These are phyloP conservation scores for Eleusine indica DNA, from an alignment of 176 grass and related monocot species.

Conservation along the genomic window DNA sequence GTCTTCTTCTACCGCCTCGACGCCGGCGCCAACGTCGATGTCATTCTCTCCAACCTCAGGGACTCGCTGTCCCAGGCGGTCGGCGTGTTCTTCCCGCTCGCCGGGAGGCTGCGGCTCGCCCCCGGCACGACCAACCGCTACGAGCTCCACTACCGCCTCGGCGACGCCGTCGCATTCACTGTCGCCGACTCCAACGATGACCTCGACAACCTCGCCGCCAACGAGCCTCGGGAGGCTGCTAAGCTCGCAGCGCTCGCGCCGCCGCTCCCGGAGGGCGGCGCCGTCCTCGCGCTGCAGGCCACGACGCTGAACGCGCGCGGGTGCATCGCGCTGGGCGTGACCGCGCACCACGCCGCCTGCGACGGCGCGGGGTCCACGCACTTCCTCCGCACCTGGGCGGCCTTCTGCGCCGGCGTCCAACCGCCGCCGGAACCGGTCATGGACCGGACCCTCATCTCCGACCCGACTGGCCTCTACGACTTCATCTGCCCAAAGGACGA, in stretches of 20 bases:
- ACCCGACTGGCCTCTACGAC: not conserved
- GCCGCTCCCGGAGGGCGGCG: not conserved
- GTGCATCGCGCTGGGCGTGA: not conserved
- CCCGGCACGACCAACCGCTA: not conserved
- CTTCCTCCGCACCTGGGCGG: not conserved
- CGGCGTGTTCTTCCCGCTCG: too few relatives aligned
- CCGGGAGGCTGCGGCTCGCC: not conserved
- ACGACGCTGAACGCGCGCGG: not conserved
- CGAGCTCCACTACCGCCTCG: too few relatives aligned
- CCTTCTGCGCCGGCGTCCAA: not conserved
- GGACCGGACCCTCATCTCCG: not conserved
- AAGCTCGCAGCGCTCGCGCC: not conserved
- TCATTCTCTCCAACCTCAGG: not conserved
- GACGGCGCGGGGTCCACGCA: not conserved
- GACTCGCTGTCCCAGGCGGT: not conserved
- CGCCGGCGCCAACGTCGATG: not conserved
- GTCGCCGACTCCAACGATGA: not conserved
- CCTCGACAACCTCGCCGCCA: not conserved
- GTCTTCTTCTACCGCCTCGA: too few relatives aligned
- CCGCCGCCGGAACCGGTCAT: not conserved
- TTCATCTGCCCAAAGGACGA: rapidly evolving
- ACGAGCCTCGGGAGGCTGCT: not conserved
- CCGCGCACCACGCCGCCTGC: not conserved
- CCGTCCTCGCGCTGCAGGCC: not conserved
- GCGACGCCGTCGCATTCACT: not conserved